phyloP scores from a whole-genome alignment of 176 grass and related monocot genomes.

The Triticum timopheevii region DNA sequence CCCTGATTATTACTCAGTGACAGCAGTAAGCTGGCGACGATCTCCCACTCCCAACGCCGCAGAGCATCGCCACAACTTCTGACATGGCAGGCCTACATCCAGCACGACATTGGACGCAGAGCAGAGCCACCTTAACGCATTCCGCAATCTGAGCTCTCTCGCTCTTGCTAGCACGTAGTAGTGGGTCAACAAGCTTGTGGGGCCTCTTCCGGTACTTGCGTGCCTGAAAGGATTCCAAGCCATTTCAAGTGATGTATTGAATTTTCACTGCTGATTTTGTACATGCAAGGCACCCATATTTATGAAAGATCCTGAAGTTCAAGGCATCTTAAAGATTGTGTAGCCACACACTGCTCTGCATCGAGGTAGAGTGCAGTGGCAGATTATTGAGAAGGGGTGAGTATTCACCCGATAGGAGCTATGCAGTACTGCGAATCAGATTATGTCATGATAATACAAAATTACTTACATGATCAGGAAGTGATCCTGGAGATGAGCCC shows the following conservation, averaged over 20 bases:
- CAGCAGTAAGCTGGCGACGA: not conserved
- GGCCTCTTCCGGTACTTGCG: not conserved
- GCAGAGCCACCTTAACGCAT: slow-evolving; percentile 13
- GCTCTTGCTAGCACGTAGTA: not conserved
- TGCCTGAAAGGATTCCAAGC: slow-evolving; percentile 3
- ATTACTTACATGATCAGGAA: slow-evolving; percentile 15
- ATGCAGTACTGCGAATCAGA: rapidly evolving
- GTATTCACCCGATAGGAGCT: not conserved
- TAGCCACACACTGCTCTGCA: not conserved
- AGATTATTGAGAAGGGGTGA: too few relatives aligned
- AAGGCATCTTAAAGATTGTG: not conserved
- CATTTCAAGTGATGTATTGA: not conserved
- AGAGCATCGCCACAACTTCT: slow-evolving; percentile 32
- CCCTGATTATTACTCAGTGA: not conserved
- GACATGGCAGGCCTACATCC: slow-evolving; percentile 23
- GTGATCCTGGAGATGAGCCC: not conserved
- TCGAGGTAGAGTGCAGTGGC: not conserved
- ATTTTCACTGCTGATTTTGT: not conserved
- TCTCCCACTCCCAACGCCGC: not conserved
- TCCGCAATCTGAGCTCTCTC: slow-evolving; percentile 2
- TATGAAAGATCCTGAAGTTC: not conserved
- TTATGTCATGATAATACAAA: not conserved
- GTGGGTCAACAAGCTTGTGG: slow-evolving; percentile 23
- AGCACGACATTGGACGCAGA: not conserved
- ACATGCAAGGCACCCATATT: too few relatives aligned